These are phyloP conservation scores for Zychaea mexicana DNA, from an alignment of 371 early-diverging fungal genomes.

Conservation along the genomic window DNA sequence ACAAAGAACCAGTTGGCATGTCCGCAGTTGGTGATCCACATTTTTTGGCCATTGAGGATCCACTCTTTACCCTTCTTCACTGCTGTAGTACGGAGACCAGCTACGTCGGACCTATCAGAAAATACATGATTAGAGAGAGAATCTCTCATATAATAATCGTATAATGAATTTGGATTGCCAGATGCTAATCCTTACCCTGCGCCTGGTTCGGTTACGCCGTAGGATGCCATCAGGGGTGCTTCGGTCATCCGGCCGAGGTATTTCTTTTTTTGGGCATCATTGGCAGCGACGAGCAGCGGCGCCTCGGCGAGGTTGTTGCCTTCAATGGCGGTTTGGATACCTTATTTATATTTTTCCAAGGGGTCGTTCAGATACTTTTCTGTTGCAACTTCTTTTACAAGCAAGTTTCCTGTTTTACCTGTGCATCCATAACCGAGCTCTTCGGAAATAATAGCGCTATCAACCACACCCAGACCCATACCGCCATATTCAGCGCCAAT, in stretches of 20 bases:
- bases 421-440: slow-evolving; percentile 95
- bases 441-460: slow-evolving; percentile 82
- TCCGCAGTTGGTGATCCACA: slow-evolving; percentile 94
- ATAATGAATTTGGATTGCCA: too few relatives aligned
- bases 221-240: slow-evolving; percentile 90
- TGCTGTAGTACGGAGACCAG: slow-evolving; percentile 66
- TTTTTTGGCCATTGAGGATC: slow-evolving; percentile 80
- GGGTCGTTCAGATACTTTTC: slow-evolving; percentile 86
- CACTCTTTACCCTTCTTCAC: slow-evolving; percentile 70
- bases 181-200: slow-evolving; percentile 53
- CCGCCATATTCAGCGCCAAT: slow-evolving; percentile 90
- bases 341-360: slow-evolving; percentile 78
- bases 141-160: too few relatives aligned
- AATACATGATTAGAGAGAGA: too few relatives aligned
- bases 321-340: slow-evolving; percentile 95
- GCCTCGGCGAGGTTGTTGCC: slow-evolving; percentile 96
- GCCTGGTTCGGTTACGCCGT: slow-evolving; percentile 90
- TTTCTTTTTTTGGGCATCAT: slow-evolving; percentile 84
- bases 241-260: slow-evolving; percentile 95
- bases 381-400: not conserved
- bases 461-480: slow-evolving; percentile 79
- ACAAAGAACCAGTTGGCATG: slow-evolving; percentile 99
- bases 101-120: slow-evolving; percentile 74
- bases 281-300: slow-evolving; percentile 88
- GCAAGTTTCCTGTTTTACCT: slow-evolving; percentile 46